Evolutionary conservation across 208 protist species (phyloP), one percentile per base, ranked within the genome.

Genomic region (Leishmania braziliensis): DNA sequence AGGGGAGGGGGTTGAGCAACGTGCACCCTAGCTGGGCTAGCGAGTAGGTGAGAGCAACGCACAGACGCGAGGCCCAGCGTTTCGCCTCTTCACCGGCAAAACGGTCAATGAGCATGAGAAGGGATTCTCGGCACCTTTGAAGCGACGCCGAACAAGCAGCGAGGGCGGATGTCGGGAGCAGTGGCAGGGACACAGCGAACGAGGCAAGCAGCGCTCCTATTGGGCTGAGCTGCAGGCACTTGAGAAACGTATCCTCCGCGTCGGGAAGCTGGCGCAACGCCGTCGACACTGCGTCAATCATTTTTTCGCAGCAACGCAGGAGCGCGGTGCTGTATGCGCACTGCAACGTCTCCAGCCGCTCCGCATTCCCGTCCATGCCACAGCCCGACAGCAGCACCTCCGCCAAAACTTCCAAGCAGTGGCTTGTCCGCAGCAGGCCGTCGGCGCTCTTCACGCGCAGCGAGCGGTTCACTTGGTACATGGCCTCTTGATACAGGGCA

Each of bases 201-300:
- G 92, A 98, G 1, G 93, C 91, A 29, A 98, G 87, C 56, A 98
- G 84, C 14, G 89, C 74, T 58, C 92, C 92, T 62, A 98, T 90
- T 43, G 84, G 85, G 75, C 92, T 95, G 63, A 80, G 53, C 65
- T 95, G 86, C 73, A 98, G 85, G 62, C 89, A 94, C 69, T 77
- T 77, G 23, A 89, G 75, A 36, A 95, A 84, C 29, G 53, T 46
- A n/a, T 72, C 5, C 62, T 88, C 85, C 39, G 78, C n/a, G 26
- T 88, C 73, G 16, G 84, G 84, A 46, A 89, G 86, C 75, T 92
- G 89, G 18, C 90, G 88, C 66, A 95, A 62, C 75, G 88, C 72
- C 77, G 87, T 88, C 20, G 85, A 80, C 29, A 85, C 90, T 9
- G 87, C 80, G 46, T 95, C 91, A 18, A 94, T 79, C 33, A 90